Conservation (phyloP, 2,329 filamentous ascomycete genomes). For the Xylariaceae sp. region DNA sequence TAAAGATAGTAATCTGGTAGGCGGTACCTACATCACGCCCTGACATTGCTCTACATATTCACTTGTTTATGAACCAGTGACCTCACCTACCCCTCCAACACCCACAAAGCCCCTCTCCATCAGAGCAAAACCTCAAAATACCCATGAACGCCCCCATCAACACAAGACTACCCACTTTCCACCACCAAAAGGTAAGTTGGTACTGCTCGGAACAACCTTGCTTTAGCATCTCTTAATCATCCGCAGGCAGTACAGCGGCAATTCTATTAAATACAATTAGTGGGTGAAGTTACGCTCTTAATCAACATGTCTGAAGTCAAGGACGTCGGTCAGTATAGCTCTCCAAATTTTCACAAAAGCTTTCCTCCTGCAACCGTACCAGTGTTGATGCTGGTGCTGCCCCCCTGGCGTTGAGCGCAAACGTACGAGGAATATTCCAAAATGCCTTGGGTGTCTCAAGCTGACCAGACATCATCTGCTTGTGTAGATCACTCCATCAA, state of each 20-base stretch:
- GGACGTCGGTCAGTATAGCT: slow-evolving; percentile 16
- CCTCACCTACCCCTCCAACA: slow-evolving; percentile 21
- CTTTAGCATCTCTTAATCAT: too few relatives aligned
- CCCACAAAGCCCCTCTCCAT: slow-evolving; percentile 19
- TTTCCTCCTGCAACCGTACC: slow-evolving; percentile 1
- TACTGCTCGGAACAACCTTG: too few relatives aligned
- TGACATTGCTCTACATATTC: too few relatives aligned
- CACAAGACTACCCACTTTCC: slow-evolving; percentile 2
- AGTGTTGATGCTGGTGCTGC: background rate
- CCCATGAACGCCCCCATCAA: slow-evolving; percentile 7
- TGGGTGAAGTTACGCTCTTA: too few relatives aligned
- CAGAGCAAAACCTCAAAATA: slow-evolving; percentile 21
- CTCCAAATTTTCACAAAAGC: background rate
- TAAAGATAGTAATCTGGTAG: too few relatives aligned
- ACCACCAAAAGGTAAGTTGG: slow-evolving; percentile 1
- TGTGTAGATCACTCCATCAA: slow-evolving; percentile 80
- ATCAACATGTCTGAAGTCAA: slow-evolving; percentile 20
- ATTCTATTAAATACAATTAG: too few relatives aligned
- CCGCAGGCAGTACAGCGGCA: too few relatives aligned
- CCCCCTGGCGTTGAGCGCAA: background rate
- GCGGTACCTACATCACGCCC: too few relatives aligned
- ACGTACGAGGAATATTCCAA: too few relatives aligned
- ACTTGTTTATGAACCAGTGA: slow-evolving; percentile 11
- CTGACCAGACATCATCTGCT: too few relatives aligned
- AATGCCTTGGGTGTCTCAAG: too few relatives aligned